Conservation (phyloP, 2,329 filamentous ascomycete species). For the Aspergillus spinulosporus region DNA sequence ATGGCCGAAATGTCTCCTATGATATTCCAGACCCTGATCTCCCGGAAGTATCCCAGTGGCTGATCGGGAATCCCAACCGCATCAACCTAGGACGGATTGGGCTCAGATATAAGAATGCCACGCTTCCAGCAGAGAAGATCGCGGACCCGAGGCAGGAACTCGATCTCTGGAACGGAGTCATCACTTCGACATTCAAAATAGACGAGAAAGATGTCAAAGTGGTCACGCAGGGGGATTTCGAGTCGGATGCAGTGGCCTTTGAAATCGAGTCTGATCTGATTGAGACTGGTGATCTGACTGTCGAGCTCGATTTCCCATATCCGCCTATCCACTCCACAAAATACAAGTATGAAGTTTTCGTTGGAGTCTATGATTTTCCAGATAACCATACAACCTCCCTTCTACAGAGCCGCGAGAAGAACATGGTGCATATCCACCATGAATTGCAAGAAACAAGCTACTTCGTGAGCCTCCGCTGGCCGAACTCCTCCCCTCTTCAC, state of each 20-base stretch:
- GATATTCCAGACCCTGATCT: slow-evolving; percentile 19
- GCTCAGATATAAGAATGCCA: slow-evolving; percentile 8
- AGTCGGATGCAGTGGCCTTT: slow-evolving; percentile 13
- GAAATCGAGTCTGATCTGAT: slow-evolving; percentile 9
- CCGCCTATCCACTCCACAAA: slow-evolving; percentile 18
- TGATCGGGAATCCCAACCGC: slow-evolving; percentile 20
- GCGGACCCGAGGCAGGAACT: slow-evolving; percentile 13
- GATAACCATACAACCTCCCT: slow-evolving; percentile 15
- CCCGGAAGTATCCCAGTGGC: slow-evolving; percentile 18
- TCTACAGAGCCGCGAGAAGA: background rate
- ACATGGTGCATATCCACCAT: slow-evolving; percentile 13
- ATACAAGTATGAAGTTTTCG: slow-evolving; percentile 22
- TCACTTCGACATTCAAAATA: slow-evolving; percentile 15
- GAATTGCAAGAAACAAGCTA: slow-evolving; percentile 17
- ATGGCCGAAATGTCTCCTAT: slow-evolving; percentile 20
- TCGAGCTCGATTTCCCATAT: slow-evolving; percentile 19
- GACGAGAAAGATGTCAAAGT: slow-evolving; percentile 12
- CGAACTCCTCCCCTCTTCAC: background rate
- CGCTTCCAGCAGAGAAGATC: slow-evolving; percentile 3
- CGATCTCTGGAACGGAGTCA: slow-evolving; percentile 18
- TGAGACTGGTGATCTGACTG: slow-evolving; percentile 7
- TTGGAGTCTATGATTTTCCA: slow-evolving; percentile 16
- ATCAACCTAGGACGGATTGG: slow-evolving; percentile 21
- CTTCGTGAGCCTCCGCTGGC: slow-evolving; percentile 16
- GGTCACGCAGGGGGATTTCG: slow-evolving; percentile 16